These are phyloP conservation scores for Nicotiana undulata DNA, from an alignment of 257 asterid genomes.

Conservation along the genomic window DNA sequence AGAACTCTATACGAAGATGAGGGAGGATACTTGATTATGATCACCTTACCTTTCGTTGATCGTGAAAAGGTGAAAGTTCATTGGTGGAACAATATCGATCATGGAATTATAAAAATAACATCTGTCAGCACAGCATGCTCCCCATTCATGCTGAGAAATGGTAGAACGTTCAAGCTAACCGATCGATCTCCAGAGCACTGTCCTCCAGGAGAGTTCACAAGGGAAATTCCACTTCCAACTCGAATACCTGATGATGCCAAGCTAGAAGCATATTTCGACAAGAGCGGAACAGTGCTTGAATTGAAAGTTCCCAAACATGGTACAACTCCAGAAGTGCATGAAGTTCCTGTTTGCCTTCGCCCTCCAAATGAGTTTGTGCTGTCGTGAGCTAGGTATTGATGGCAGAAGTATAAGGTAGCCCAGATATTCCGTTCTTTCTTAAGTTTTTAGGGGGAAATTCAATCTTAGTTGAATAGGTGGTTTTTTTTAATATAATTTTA, in stretches of 20 bases:
- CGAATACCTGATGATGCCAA: constrained; percentile 72
- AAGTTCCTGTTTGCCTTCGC: constrained; percentile 68
- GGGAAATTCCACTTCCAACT: constrained; percentile 59
- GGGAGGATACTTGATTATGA: constrained; percentile 52
- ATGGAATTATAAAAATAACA: constrained; percentile 68
- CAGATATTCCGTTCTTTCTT: neutral
- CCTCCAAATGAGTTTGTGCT: constrained; percentile 55
- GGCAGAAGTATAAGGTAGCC: neutral
- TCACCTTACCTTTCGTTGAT: constrained; percentile 60
- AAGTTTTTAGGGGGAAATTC: neutral
- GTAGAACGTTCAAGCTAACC: constrained; percentile 50
- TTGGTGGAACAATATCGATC: constrained; percentile 59
- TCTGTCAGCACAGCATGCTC: constrained; percentile 48
- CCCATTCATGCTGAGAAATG: constrained; percentile 59
- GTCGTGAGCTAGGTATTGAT: constrained; percentile 26
- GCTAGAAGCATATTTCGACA: constrained; percentile 73
- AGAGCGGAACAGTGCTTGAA: constrained; percentile 59
- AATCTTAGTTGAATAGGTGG: neutral
- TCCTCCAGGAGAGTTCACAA: constrained; percentile 63
- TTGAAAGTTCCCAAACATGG: constrained; percentile 67
- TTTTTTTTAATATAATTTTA: neutral
- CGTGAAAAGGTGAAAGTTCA: constrained; percentile 59
- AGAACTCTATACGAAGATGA: constrained; percentile 59
- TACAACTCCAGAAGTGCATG: constrained; percentile 71
- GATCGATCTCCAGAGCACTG: constrained; percentile 79